Conservation (phyloP, 345 rosid species). For the Camelina neglecta region DNA sequence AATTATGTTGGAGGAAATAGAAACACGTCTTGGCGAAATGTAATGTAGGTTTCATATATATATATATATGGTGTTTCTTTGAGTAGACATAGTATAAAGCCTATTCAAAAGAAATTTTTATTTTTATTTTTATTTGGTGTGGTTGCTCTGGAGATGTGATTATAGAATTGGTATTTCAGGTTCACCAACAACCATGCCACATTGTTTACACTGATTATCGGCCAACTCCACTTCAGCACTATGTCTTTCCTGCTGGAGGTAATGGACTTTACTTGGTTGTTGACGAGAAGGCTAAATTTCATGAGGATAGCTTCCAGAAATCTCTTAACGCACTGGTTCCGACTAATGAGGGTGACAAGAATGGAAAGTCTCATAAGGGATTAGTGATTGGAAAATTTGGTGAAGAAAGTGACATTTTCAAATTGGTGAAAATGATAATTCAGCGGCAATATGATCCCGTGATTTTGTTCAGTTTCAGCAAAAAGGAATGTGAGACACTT, state of each 20-base stretch:
- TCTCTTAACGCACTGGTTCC: constrained; percentile 90
- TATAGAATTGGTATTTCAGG: constrained; percentile 54
- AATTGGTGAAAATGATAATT: constrained; percentile 97
- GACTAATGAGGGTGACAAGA: constrained; percentile 68
- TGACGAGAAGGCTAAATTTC: constrained; percentile 90
- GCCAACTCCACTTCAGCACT: constrained; percentile 98
- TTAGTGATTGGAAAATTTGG: constrained; percentile 72
- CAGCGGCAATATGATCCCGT: constrained; percentile 97
- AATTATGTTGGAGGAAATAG: neutral
- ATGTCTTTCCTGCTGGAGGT: constrained; percentile 92
- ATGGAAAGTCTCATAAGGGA: constrained; percentile 77
- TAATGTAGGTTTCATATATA: neutral
- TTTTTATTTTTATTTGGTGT: neutral
- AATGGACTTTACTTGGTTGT: constrained; percentile 92
- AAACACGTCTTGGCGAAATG: neutral
- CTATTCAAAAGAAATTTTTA: constrained; percentile 5
- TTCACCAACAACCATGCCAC: constrained; percentile 95
- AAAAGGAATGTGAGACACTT: constrained; percentile 96
- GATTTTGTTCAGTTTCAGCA: constrained; percentile 95
- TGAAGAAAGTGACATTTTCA: constrained; percentile 97
- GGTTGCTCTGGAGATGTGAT: constrained; percentile 19
- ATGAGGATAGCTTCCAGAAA: constrained; percentile 94
- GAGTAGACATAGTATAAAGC: constrained; percentile 3
- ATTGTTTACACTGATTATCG: constrained; percentile 99
- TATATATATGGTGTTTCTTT: neutral